Conservation (phyloP, 1,284 basidiomycete species). For the Malassezia yamatoensis region DNA sequence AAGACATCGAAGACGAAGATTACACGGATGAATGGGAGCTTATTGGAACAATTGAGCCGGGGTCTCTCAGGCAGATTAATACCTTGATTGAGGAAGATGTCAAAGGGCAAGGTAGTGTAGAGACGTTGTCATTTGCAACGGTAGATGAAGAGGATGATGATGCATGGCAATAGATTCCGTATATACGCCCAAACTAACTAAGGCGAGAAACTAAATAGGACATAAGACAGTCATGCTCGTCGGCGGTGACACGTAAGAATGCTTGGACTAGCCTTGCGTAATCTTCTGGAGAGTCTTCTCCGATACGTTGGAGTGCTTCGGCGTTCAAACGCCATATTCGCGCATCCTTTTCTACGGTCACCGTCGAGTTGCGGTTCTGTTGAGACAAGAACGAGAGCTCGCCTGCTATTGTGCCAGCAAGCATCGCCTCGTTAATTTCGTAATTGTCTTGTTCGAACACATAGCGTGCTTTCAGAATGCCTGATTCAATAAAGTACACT, state of each 20-base stretch:
- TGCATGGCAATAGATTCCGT: conserved; percentile 8
- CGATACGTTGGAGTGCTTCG: conserved; percentile 20
- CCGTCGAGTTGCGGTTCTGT: conserved; percentile 36
- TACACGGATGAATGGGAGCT: conserved; percentile 72
- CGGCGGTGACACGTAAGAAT: conserved; percentile 34
- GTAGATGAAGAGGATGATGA: conserved; percentile 37
- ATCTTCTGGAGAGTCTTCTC: conserved; percentile 13
- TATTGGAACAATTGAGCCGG: conserved; percentile 79
- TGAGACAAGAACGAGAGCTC: conserved; percentile 37
- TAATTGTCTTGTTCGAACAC: conserved; percentile 43
- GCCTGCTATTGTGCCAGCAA: conserved; percentile 45
- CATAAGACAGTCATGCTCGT: conserved; percentile 45
- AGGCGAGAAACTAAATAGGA: conserved; percentile 41
- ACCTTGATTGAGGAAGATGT: conserved; percentile 73
- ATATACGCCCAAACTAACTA: conserved; percentile 10
- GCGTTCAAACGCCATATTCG: conserved; percentile 36
- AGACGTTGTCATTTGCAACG: conserved; percentile 51
- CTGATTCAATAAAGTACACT: conserved; percentile 43
- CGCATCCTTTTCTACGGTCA: conserved; percentile 37
- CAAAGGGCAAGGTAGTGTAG: conserved; percentile 63
- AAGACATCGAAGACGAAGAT: conserved; percentile 77
- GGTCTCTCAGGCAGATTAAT: conserved; percentile 76
- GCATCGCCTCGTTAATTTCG: conserved; percentile 46
- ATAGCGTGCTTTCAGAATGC: conserved; percentile 43
- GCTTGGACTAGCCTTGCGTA: conserved; percentile 31